These are phyloP conservation scores for Lentinula novae-zelandiae DNA, from an alignment of 1,284 basidiomycete genomes.

Conservation along the genomic window DNA sequence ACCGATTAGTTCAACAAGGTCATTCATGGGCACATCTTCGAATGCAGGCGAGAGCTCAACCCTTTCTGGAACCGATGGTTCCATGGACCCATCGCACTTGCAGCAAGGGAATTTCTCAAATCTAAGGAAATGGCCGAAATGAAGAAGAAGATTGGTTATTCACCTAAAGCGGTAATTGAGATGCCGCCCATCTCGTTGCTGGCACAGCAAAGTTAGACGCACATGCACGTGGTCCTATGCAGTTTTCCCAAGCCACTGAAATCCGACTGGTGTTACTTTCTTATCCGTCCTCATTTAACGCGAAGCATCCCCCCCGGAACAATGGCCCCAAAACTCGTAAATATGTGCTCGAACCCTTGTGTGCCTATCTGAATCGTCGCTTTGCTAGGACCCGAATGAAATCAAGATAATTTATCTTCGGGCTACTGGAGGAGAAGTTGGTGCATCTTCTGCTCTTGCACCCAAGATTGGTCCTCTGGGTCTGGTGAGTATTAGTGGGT, in stretches of 20 bases:
- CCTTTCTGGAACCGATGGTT: slow-evolving; percentile 58
- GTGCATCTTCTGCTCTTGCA: slow-evolving; percentile 97
- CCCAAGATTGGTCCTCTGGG: slow-evolving; percentile 99
- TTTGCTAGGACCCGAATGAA: slow-evolving; percentile 80
- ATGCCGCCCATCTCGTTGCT: background rate
- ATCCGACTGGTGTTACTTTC: background rate
- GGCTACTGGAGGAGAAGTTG: slow-evolving; percentile 99
- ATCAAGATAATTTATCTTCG: slow-evolving; percentile 99
- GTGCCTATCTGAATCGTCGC: slow-evolving; percentile 17
- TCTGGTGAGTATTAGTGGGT: slow-evolving; percentile 68
- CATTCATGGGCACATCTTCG: slow-evolving; percentile 76
- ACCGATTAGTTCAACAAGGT: slow-evolving; percentile 86
- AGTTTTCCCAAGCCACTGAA: background rate
- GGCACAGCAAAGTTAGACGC: background rate
- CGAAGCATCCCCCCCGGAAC: slow-evolving; percentile 8
- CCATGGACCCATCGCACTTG: slow-evolving; percentile 74
- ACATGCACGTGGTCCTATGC: background rate
- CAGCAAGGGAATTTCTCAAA: background rate
- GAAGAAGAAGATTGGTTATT: background rate
- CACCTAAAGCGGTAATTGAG: background rate
- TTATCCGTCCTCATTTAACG: background rate
- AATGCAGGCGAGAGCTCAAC: slow-evolving; percentile 73
- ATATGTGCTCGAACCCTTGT: slow-evolving; percentile 19
- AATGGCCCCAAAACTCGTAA: slow-evolving; percentile 80
- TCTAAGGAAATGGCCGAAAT: background rate